Base-by-base conservation (phyloP, 257 asterid genomes). In the Solanum pinnatisectum region DNA sequence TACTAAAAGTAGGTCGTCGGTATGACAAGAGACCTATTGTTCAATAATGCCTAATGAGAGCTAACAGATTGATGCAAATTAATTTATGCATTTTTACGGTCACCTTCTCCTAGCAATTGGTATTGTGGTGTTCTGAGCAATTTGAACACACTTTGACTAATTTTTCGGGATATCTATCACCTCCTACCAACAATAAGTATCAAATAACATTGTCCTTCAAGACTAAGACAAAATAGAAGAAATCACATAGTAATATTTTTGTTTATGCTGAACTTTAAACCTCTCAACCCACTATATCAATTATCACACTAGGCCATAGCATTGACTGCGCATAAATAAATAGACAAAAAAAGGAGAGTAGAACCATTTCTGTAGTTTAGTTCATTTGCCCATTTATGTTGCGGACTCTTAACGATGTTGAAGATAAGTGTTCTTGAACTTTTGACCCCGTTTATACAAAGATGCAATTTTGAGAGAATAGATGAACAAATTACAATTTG, bases 161-260 rank as follows among this genome's bases (percentile, higher is more conserved):
- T 16, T 56, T 56, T 3, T 56, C 0, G 4, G 0, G 10, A 18
- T 56, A 56, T 18, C 0, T 56, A 8, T 56, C 4, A 52, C 0
- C 0, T 56, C 0, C 10, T 18, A 52, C 0, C 4, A 56, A 56
- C 1, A 56, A 3, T 56, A 56, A 56, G 2, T 56, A 56, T 56
- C 65, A 56, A 56, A 56, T 2, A 2, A 18, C 4, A 10, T 18
- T 56, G 65, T 56, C 4, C 10, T 6, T 2, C 10, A 2, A 52
- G 2, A 18, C n/a, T 52, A 52, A 2, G n/a, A 18, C 63, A 52
- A 16, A 52, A 2, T 2, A 52, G 4, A 52, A 52, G 63, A 52
- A 52, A 18, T 56, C 65, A 18, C 65, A 18, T 6, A 18, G 63
- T 16, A 52, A 6, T 18, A 52, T 52, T 52, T 52, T 52, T 52